These are phyloP conservation scores for Fusarium sp. DNA, from an alignment of 2,329 filamentous ascomycete species.

Conservation along the genomic window DNA sequence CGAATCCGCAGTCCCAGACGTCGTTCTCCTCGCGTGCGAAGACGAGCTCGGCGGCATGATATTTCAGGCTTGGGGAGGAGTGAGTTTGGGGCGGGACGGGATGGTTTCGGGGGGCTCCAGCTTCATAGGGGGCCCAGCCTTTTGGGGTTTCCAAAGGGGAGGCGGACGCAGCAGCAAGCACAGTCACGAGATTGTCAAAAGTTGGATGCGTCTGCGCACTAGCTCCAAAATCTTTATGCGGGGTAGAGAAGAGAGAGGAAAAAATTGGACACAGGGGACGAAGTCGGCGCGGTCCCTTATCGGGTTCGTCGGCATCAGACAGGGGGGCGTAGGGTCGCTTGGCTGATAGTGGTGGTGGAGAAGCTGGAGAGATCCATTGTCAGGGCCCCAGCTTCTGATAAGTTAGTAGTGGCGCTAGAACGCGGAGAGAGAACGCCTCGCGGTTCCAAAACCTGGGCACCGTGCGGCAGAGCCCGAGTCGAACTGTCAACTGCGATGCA, in stretches of 20 bases:
- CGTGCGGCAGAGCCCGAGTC: background rate
- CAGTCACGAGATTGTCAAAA: constrained; percentile 16
- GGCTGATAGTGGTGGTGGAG: background rate
- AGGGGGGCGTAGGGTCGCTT: background rate
- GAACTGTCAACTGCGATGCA: background rate
- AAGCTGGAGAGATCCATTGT: background rate
- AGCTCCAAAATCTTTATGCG: constrained; percentile 8
- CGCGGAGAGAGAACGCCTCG: background rate
- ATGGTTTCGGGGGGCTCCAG: background rate
- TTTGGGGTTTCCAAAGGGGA: background rate
- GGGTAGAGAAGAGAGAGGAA: background rate
- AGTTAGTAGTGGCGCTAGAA: constrained; percentile 2
- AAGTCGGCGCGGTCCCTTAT: constrained; percentile 7
- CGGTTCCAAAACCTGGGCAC: background rate
- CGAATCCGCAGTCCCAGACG: constrained; percentile 31
- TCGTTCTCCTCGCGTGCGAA: constrained; percentile 34
- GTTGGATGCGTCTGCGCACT: constrained; percentile 5
- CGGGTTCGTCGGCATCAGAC: constrained; percentile 6
- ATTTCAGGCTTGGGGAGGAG: background rate
- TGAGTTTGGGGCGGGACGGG: background rate
- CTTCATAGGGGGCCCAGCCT: background rate
- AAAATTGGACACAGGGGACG: background rate
- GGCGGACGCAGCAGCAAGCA: background rate
- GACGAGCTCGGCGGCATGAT: constrained; percentile 40
- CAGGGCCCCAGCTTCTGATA: constrained; percentile 6